A percentile compares a stretch with the other conserved stretches of the same genome.
Evolutionary conservation across 2,329 filamentous ascomycete species (phyloP).

Genomic region (Madurella mycetomatis): DNA sequence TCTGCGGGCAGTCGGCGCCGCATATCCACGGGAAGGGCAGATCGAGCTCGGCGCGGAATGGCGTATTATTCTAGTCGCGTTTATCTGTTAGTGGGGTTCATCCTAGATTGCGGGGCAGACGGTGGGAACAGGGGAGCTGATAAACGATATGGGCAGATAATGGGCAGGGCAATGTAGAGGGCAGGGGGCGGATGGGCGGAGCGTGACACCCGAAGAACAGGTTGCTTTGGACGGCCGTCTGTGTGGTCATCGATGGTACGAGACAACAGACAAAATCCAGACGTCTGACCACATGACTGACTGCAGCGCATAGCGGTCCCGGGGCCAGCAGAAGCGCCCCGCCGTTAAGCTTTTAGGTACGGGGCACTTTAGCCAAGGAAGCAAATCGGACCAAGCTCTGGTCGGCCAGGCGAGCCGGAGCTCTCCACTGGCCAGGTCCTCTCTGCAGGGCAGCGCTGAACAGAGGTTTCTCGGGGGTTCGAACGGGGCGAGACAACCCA

Average conservation of each 20-base stretch:
- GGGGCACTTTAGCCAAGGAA: slow-evolving; percentile 3
- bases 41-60: slow-evolving; percentile 18
- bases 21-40: slow-evolving; percentile 16
- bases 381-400: slow-evolving; percentile 10
- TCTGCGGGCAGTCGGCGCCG: slow-evolving; percentile 22
- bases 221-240: not conserved
- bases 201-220: slow-evolving; percentile 5
- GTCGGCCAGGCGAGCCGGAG: not conserved
- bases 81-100: slow-evolving; percentile 31
- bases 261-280: slow-evolving; percentile 3
- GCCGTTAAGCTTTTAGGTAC: slow-evolving; percentile 5
- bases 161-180: slow-evolving; percentile 1
- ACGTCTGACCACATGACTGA: slow-evolving; percentile 21
- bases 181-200: slow-evolving; percentile 2
- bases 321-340: too few species aligned
- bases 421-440: slow-evolving; percentile 14
- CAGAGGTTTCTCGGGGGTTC: not conserved
- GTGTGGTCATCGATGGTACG: slow-evolving; percentile 4
- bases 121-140: slow-evolving; percentile 21
- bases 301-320: slow-evolving; percentile 6
- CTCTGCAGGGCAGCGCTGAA: slow-evolving; percentile 6
- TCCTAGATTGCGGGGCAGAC: slow-evolving; percentile 27
- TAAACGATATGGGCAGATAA: slow-evolving; percentile 18
- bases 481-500: slow-evolving; percentile 4
- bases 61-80: slow-evolving; percentile 24